A percentile compares a stretch with the other conserved stretches of the same genome.
These are phyloP conservation scores for Cercophora scortea DNA, from an alignment of 495 filamentous ascomycete species.

Conservation along the genomic window DNA sequence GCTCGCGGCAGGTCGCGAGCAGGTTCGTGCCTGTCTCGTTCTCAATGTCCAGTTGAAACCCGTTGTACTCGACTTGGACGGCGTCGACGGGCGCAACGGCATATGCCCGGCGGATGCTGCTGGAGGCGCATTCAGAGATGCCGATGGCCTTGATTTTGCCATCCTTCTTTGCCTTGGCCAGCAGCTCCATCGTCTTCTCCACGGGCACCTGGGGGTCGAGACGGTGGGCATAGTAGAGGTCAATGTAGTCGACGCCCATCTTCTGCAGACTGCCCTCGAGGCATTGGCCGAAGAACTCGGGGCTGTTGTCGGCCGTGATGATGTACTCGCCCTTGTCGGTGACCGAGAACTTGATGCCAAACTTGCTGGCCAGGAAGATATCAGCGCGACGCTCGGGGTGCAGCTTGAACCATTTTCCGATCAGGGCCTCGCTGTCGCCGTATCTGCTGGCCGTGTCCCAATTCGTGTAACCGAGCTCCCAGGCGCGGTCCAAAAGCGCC, in stretches of 20 bases:
- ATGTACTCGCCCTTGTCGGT: neutral
- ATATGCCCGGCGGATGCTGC: slow-evolving; percentile 64
- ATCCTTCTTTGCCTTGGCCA: slow-evolving; percentile 39
- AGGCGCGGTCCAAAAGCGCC: slow-evolving; percentile 37
- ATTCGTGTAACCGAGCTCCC: slow-evolving; percentile 37
- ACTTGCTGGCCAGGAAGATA: slow-evolving; percentile 53
- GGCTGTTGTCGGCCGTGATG: slow-evolving; percentile 33
- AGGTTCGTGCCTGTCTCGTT: no score
- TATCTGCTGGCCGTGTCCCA: slow-evolving; percentile 45
- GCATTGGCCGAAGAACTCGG: slow-evolving; percentile 43
- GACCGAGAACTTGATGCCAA: slow-evolving; percentile 20
- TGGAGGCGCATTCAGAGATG: slow-evolving; percentile 42
- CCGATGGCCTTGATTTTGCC: slow-evolving; percentile 48
- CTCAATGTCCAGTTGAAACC: no score
- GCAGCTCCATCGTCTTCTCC: slow-evolving; percentile 52
- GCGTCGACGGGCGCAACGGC: slow-evolving; percentile 39
- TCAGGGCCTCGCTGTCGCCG: slow-evolving; percentile 40
- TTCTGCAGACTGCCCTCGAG: slow-evolving; percentile 44
- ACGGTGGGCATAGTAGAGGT: slow-evolving; percentile 55
- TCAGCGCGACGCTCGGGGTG: slow-evolving; percentile 39
- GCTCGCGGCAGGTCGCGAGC: no score
- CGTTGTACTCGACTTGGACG: slow-evolving; percentile 12
- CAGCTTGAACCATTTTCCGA: slow-evolving; percentile 45
- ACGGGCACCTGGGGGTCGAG: slow-evolving; percentile 48
- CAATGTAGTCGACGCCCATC: slow-evolving; percentile 44